Evolutionary conservation across 345 rosid genomes (phyloP).

Genomic region (Trapa incisa): DNA sequence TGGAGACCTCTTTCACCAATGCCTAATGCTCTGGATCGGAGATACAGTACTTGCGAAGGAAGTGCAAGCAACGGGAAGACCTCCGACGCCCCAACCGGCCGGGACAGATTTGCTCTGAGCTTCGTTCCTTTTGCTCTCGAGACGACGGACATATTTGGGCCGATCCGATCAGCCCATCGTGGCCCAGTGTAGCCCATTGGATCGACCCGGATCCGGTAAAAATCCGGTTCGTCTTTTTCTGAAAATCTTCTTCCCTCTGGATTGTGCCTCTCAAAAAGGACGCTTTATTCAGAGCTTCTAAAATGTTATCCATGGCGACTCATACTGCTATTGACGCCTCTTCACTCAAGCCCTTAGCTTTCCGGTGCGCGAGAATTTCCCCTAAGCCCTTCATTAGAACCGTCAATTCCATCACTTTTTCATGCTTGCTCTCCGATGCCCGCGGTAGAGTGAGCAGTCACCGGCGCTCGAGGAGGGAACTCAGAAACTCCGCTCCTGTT

Average conservation of each 20-base stretch:
- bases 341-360: slow-evolving; percentile 15
- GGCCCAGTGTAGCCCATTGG: neutral
- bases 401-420: slow-evolving; percentile 8
- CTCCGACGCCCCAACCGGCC: too few species aligned
- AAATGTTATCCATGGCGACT: slow-evolving; percentile 24
- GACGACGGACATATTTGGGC: too few species aligned
- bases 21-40: neutral
- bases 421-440: slow-evolving; percentile 9
- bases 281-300: neutral
- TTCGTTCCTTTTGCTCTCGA: neutral
- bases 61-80: neutral
- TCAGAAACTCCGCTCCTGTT: slow-evolving; percentile 19
- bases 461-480: slow-evolving; percentile 5
- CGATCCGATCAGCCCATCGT: too few species aligned
- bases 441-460: slow-evolving; percentile 4
- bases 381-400: slow-evolving; percentile 16
- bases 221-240: slow-evolving; percentile 4
- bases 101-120: too few species aligned
- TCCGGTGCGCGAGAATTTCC: slow-evolving; percentile 12
- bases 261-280: neutral
- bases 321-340: slow-evolving; percentile 15
- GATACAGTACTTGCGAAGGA: neutral
- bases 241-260: neutral
- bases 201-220: neutral
- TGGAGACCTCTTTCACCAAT: too few species aligned